Conservation (phyloP, 805 yeast genomes). For the Vanderwaltozyma polyspora region DNA sequence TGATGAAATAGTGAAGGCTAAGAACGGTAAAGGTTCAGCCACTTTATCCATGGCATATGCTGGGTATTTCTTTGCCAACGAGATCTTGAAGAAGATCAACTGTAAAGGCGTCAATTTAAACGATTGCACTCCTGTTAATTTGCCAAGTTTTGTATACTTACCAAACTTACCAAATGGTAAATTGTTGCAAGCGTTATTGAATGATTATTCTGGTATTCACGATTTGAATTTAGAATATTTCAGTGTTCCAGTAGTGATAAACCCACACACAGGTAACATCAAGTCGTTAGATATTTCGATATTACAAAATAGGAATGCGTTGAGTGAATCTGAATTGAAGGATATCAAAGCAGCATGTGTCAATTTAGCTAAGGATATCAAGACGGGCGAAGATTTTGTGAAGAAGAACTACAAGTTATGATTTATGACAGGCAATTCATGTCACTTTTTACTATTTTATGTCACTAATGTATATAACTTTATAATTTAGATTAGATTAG, state of each 20-base stretch:
- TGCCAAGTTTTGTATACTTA: slow-evolving; percentile 44
- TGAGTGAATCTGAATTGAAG: slow-evolving; percentile 39
- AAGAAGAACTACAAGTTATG: no score
- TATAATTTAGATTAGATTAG: no score
- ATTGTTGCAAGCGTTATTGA: slow-evolving; percentile 12
- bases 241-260: slow-evolving; percentile 49
- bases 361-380: slow-evolving; percentile 44
- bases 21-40: slow-evolving; percentile 76
- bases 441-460: no score
- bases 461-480: no score
- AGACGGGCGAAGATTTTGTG: slow-evolving; percentile 46
- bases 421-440: no score
- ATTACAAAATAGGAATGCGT: slow-evolving; percentile 11
- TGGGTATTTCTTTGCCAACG: slow-evolving; percentile 63
- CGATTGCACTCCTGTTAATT: slow-evolving; percentile 23
- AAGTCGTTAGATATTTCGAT: slow-evolving; percentile 32
- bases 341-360: slow-evolving; percentile 42
- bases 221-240: slow-evolving; percentile 36
- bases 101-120: slow-evolving; percentile 7
- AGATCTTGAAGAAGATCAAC: slow-evolving; percentile 38
- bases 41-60: slow-evolving; percentile 82
- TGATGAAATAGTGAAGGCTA: slow-evolving; percentile 80
- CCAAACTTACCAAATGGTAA: slow-evolving; percentile 41
- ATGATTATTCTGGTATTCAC: slow-evolving; percentile 1
- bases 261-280: slow-evolving; percentile 35